A percentile compares a stretch with the other conserved stretches of the same genome.
These are phyloP conservation scores for Flammula alnicola DNA, from an alignment of 1,284 basidiomycete genomes.

Conservation along the genomic window DNA sequence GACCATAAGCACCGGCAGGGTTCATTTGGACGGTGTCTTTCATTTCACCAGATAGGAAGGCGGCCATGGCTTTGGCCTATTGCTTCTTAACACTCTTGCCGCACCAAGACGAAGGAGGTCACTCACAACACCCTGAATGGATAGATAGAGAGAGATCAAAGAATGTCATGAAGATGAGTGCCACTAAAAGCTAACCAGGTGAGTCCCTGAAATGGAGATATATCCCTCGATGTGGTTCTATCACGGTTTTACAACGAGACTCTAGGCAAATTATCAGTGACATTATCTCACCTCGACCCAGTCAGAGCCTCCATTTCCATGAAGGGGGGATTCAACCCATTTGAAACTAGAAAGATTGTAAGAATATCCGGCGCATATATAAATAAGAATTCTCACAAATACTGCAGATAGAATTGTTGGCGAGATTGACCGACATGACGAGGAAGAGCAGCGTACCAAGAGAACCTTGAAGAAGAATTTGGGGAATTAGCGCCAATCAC, in stretches of 20 bases:
- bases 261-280: neutral
- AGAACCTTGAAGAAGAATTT: constrained; percentile 42
- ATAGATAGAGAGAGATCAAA: neutral
- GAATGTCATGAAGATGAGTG: constrained; percentile 6
- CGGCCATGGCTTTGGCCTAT: constrained; percentile 93
- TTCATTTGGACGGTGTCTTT: constrained; percentile 94
- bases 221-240: constrained; percentile 85
- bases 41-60: constrained; percentile 88
- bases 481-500: neutral
- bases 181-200: constrained; percentile 59
- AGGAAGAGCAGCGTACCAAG: constrained; percentile 45
- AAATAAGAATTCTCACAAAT: constrained; percentile 55
- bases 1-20: constrained; percentile 83
- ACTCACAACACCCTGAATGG: constrained; percentile 71
- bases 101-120: neutral
- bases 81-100: neutral
- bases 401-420: constrained; percentile 41
- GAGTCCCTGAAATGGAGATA: constrained; percentile 86
- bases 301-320: constrained; percentile 83
- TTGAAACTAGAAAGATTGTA: constrained; percentile 65
- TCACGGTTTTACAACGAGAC: no score
- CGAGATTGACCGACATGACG: constrained; percentile 17
- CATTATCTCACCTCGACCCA: constrained; percentile 83
- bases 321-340: constrained; percentile 92
- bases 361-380: neutral